These are phyloP conservation scores for Holtermanniella nyarrowii DNA, from an alignment of 768 basidiomycete genomes.

Conservation along the genomic window DNA sequence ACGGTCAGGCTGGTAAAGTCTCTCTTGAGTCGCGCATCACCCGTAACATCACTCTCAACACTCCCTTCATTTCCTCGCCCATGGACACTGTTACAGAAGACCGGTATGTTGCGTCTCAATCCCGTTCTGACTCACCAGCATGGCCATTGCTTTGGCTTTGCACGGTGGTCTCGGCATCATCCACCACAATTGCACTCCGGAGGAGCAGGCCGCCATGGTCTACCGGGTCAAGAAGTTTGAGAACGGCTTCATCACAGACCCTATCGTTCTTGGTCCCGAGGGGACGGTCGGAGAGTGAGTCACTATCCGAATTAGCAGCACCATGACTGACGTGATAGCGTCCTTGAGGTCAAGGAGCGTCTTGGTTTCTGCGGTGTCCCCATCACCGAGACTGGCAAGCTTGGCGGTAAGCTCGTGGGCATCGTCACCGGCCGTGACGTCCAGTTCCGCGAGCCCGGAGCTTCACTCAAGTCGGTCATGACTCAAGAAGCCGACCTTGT, in stretches of 20 bases:
- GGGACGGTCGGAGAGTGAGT: slow-evolving; percentile 61
- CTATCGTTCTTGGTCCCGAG: slow-evolving; percentile 71
- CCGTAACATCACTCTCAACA: slow-evolving; percentile 78
- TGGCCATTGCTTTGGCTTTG: slow-evolving; percentile 49
- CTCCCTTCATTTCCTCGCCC: slow-evolving; percentile 92
- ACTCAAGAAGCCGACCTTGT: slow-evolving; percentile 60
- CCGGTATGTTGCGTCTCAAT: slow-evolving; percentile 51
- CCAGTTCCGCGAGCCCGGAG: slow-evolving; percentile 67
- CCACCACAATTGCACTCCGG: slow-evolving; percentile 72
- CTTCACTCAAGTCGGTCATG: slow-evolving; percentile 74
- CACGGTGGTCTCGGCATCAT: slow-evolving; percentile 96
- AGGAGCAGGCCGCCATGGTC: slow-evolving; percentile 90
- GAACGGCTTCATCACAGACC: slow-evolving; percentile 96
- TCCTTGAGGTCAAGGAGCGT: slow-evolving; percentile 80
- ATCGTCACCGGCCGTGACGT: slow-evolving; percentile 95
- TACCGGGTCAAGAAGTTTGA: slow-evolving; percentile 95
- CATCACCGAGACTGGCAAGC: slow-evolving; percentile 83
- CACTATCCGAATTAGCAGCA: neutral
- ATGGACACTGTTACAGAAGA: slow-evolving; percentile 99
- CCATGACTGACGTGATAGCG: slow-evolving; percentile 38
- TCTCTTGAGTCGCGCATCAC: slow-evolving; percentile 49
- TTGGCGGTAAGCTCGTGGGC: slow-evolving; percentile 87
- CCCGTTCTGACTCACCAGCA: slow-evolving; percentile 7
- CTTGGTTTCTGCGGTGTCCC: slow-evolving; percentile 95
- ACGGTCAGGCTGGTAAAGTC: neutral